Base-by-base conservation (phyloP, 2,329 filamentous ascomycete genomes). In the Colletotrichum theobromicola region DNA sequence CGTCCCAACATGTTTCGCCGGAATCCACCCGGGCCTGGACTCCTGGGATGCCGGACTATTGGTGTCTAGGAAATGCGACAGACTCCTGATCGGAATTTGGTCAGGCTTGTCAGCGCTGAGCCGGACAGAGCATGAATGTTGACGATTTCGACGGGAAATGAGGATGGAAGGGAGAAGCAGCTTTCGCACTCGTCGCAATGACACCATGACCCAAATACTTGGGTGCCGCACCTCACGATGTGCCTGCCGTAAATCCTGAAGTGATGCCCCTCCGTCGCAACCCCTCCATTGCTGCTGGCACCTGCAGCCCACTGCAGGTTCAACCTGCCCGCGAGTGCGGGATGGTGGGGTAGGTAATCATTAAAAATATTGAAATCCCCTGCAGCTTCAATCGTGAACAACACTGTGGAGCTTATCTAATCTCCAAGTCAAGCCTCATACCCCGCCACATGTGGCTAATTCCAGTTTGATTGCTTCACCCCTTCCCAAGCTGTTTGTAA, bases 301-400 rank as follows among this genome's bases (percentile, higher is more conserved):
- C 60, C 67, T 74, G 71, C 71, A 67, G 55, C 57, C 72, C 72
- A 72, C 72, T 67, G 72, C 67, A 74, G 71, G 62, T 71, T 67
- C 68, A 55, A 4, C 42, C 42, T 50, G 42, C 42, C 42, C 42
- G n/a, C 21, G 42, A 58, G 53, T 50, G 55, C 55, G 72, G 68
- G 62, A 72, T 72, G 68, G 68, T 74, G 72, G 72, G 72, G 72
- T 32, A 66, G 42, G 61, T 24, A 30, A 50, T 50, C n/a, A 50
- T 50, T 50, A 50, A 50, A 50, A 50, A 50, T 50, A 50, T 50
- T 50, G 42, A 50, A 61, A 18, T 58, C 55, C 67, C 68, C 55
- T 70, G 58, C 35, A 34, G 5, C 28, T 21, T 34, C 55, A 26
- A 18, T 24, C 30, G 5, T 18, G 42, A 42, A 21, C 32, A 35